Evolutionary conservation across 73 alveolate species (phyloP), one percentile per base, ranked within the genome.

Genomic region (Paramecium caudatum): DNA sequence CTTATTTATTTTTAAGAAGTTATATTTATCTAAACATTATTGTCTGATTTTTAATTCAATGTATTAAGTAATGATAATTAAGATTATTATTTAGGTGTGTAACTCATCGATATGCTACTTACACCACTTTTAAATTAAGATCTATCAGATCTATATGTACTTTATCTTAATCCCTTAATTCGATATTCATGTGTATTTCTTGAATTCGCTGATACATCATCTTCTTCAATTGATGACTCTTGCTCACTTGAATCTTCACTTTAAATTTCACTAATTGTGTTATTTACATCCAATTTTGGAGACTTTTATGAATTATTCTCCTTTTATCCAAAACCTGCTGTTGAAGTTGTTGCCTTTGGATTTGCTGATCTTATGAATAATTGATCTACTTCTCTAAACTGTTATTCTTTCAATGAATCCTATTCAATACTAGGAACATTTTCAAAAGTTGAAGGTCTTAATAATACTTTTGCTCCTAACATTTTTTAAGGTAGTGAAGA

Each of bases 321-420:
- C n/a, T 55, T 55, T 4, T 55, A 55, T 2, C 80, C 80, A 55
- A 55, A 55, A 10, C 80, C 80, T 5, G 80, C 80, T 55, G 80
- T 55, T 5, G 80, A 55, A 4, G 80, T 55, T 19, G 80, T 55
- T 0, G 25, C 80, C 30, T 55, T 55, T 55, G 80, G 80, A 4
- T 55, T 55, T 10, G 46, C 8, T 12, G 80, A 37, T 21, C 80
- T 55, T 2, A 55, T 55, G 30, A 55, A 55, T 55, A 55, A 27
- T 55, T 55, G 21, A 21, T 55, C 80, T 10, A 55, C 30, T 27
- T 55, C 80, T 55, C 80, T 17, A 23, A 55, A 55, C 37, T 55
- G 30, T 55, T 55, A 7, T 23, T 55, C 80, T 21, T 55, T 55
- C n/a, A 19, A 55, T 0, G 41, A 55, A 10, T 55, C 80, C 6